Conservation (phyloP, 2,329 filamentous ascomycete genomes). For the Aspergillus ruber region DNA sequence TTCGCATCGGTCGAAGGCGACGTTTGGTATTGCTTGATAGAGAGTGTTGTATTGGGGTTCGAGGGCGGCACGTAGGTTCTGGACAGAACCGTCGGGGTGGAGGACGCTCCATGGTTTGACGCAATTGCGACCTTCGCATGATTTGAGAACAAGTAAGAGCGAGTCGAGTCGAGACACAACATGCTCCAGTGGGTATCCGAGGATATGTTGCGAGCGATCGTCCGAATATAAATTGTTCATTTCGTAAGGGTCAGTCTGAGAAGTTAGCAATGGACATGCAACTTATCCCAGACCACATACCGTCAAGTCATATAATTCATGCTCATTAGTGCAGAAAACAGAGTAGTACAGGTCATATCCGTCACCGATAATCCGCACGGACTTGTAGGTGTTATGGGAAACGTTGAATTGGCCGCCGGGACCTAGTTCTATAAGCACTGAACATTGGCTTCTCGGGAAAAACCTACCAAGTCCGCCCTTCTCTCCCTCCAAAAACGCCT, state of each 20-base stretch:
- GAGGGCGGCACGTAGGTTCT: constrained; percentile 23
- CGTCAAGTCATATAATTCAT: constrained; percentile 35
- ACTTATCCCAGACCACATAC: constrained; percentile 11
- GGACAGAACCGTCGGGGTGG: constrained; percentile 21
- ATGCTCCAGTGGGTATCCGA: constrained; percentile 3
- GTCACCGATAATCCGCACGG: constrained; percentile 28
- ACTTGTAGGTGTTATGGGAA: constrained; percentile 37
- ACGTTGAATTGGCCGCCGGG: constrained; percentile 12
- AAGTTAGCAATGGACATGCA: not conserved
- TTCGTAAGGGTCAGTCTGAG: constrained; percentile 32
- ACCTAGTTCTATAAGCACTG: constrained; percentile 5
- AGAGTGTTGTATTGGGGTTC: constrained; percentile 20
- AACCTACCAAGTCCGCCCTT: constrained; percentile 21
- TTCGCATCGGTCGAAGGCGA: constrained; percentile 28
- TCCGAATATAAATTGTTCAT: constrained; percentile 26
- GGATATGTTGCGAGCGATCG: not conserved
- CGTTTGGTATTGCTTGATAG: constrained; percentile 20
- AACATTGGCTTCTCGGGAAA: not conserved
- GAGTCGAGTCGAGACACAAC: constrained; percentile 26
- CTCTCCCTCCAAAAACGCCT: constrained; percentile 24
- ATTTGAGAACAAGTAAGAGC: constrained; percentile 33
- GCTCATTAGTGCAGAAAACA: constrained; percentile 37
- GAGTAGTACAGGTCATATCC: constrained; percentile 36
- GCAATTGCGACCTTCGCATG: constrained; percentile 29
- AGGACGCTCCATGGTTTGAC: constrained; percentile 29